Evolutionary conservation across 1,284 basidiomycete species (phyloP).

Genomic region (Neonothopanus nambi): DNA sequence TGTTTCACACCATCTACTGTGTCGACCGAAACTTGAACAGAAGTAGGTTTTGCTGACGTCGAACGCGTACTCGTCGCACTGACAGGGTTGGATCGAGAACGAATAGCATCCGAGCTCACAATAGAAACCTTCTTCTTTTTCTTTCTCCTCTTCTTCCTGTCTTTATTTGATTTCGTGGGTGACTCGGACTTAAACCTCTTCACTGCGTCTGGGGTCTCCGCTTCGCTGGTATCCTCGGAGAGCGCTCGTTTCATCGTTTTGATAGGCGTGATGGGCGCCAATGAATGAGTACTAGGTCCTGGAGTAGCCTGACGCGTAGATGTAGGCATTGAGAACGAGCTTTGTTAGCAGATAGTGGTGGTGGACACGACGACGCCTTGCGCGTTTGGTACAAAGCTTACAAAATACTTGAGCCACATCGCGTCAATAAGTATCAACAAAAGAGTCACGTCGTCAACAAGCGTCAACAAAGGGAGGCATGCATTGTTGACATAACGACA

Average conservation of each 20-base stretch:
- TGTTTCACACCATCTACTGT: no score
- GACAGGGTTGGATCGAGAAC: conserved; percentile 16
- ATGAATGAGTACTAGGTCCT: conserved; percentile 22
- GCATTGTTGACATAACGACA: no score
- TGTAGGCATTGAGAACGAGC: conserved; percentile 3
- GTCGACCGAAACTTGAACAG: neutral
- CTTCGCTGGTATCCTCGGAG: conserved; percentile 24
- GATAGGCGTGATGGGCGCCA: neutral
- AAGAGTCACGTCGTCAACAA: no score
- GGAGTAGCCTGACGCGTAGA: conserved; percentile 36
- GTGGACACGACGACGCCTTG: no score
- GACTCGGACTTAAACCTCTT: conserved; percentile 23
- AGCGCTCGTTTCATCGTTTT: conserved; percentile 12
- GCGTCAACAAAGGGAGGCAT: no score
- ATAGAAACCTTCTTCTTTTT: conserved; percentile 41
- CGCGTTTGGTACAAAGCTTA: no score
- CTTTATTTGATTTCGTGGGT: conserved; percentile 28
- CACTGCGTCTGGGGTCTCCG: conserved; percentile 27
- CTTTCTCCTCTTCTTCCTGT: conserved; percentile 41
- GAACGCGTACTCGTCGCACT: conserved; percentile 17
- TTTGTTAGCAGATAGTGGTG: no score
- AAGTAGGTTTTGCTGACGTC: neutral
- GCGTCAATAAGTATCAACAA: no score
- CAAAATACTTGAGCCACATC: no score
- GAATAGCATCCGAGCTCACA: conserved; percentile 19